Evolutionary conservation across 768 basidiomycete species (phyloP).

Genomic region (Gloeopeniophorella convolvens): DNA sequence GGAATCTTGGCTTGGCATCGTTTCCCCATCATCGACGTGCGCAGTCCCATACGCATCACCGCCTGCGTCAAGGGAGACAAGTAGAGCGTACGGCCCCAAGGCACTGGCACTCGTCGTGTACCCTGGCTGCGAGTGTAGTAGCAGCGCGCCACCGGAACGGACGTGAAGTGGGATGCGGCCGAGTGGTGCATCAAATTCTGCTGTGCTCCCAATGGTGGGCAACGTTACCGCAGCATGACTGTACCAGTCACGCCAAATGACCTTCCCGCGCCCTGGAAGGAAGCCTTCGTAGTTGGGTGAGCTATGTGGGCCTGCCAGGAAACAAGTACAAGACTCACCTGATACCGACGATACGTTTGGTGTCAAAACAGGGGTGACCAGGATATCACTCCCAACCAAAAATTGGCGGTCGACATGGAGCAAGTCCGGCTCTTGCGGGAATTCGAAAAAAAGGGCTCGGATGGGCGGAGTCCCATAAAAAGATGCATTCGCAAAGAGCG

Average conservation of each 20-base stretch:
- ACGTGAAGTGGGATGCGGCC: slow-evolving; percentile 73
- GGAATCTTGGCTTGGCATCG: slow-evolving; percentile 29
- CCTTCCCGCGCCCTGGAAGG: slow-evolving; percentile 54
- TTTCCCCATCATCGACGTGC: slow-evolving; percentile 67
- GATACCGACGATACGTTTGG: slow-evolving; percentile 64
- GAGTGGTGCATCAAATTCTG: slow-evolving; percentile 58
- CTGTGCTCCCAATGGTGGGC: slow-evolving; percentile 33
- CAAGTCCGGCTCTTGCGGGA: slow-evolving; percentile 61
- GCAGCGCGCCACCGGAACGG: slow-evolving; percentile 59
- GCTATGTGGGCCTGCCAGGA: background rate
- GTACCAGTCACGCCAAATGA: slow-evolving; percentile 70
- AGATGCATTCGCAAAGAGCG: slow-evolving; percentile 66
- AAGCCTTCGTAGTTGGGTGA: slow-evolving; percentile 36
- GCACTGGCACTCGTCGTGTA: slow-evolving; percentile 68
- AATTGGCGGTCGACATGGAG: slow-evolving; percentile 63
- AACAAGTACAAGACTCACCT: slow-evolving; percentile 37
- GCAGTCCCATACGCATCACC: slow-evolving; percentile 52
- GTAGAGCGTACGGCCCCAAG: slow-evolving; percentile 52
- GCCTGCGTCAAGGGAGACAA: slow-evolving; percentile 45
- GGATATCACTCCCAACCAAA: slow-evolving; percentile 60
- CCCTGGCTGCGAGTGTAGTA: slow-evolving; percentile 53
- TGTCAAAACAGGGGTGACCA: slow-evolving; percentile 68
- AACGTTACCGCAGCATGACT: slow-evolving; percentile 48
- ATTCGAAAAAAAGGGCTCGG: slow-evolving; percentile 73
- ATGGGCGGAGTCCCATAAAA: slow-evolving; percentile 60